Evolutionary conservation across 441 rosid genomes (phyloP), one percentile per base, ranked within the genome.

Genomic region (Kokia cookei): DNA sequence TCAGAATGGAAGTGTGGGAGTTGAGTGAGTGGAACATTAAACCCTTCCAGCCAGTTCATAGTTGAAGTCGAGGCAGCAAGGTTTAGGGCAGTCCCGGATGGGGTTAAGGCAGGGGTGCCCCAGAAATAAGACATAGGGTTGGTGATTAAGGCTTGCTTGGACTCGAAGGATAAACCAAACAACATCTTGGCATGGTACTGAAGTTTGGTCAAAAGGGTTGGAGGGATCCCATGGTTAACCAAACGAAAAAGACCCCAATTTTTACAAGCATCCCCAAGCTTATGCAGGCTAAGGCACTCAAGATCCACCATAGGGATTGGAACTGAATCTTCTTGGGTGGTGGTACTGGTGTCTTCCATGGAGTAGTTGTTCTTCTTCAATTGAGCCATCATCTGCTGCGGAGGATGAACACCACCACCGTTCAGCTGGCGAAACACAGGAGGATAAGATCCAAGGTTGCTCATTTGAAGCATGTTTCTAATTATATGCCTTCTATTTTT

Each of bases 231-330:
- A 76, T 89, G 93, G 81, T 84, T 84, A 35, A 76, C 87, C 83
- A 89, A 60, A 71, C 89, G 87, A 57, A 87, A 85, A 15, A 86
- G 12, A 15, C 93, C 93, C 93, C 91, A 89, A 32, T 76, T 76
- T 19, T 60, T 73, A 73, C 91, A 85, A n/a, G 85, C 91, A 7
- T 80, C 89, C 7, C 24, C 77, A 19, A 89, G 83, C 42, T 63
- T 58, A 13, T 82, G 87, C 55, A 29, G 69, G 70, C 69, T 76
- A 5, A 83, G 65, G 61, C 60, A 37, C 50, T 79, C 77, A 48
- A 89, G 81, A 78, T 89, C 87, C 26, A 87, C 29, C 1, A 75
- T 5, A n/a, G 93, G 93, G 7, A 81, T 35, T 3, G 69, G 59
- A 70, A 72, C 80, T 8, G 69, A 27, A 32, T 69, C 72, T 11